Evolutionary conservation across 495 filamentous ascomycete genomes (phyloP), one percentile per base, ranked within the genome.

Genomic region (Aspergillus carlsbadensis): DNA sequence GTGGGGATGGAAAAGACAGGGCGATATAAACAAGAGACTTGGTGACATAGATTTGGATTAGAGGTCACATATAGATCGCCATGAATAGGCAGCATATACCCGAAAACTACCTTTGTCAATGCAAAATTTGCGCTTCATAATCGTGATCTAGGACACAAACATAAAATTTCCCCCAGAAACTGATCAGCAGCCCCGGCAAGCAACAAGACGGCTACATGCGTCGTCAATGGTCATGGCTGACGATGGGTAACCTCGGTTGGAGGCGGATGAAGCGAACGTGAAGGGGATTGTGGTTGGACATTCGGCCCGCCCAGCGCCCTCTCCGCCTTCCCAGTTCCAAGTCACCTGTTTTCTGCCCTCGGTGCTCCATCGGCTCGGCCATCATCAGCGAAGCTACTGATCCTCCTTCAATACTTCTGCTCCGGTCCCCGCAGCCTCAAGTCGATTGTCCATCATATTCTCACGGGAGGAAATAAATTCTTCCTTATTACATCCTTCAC

Each of bases 11-110:
- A 90, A 70, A 86, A 81, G 71, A 73, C 64, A 36, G 87, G 88
- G 29, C 70, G 87, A 46, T 92, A 87, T 64, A 84, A 87, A 62
- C 89, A 92, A 65, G 89, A 92, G 67, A 92, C 89, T 1, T 92
- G 89, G 87, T 87, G 51, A 54, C 18, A 34, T 40, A 34, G 4
- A 29, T 29, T 29, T 29, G 26, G 26, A 29, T 29, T 36, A 48
- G 46, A 31, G 18, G 14, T 53, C 43, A 44, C 34, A 44, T 17
- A 29, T 10, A 34, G 35, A n/a, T 34, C 26, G 26, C 26, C 26
- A 36, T 47, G 34, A 26, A 21, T 10, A 21, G 14, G 44, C 21
- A 49, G 33, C 42, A 34, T 50, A 40, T 35, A 54, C 41, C 26
- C 40, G 11, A 22, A 10, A 54, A 36, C 14, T n/a, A 13, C 8